Evolutionary conservation across 352 stramenopile species (phyloP).

Genomic region (Elongisporangium anandrum): DNA sequence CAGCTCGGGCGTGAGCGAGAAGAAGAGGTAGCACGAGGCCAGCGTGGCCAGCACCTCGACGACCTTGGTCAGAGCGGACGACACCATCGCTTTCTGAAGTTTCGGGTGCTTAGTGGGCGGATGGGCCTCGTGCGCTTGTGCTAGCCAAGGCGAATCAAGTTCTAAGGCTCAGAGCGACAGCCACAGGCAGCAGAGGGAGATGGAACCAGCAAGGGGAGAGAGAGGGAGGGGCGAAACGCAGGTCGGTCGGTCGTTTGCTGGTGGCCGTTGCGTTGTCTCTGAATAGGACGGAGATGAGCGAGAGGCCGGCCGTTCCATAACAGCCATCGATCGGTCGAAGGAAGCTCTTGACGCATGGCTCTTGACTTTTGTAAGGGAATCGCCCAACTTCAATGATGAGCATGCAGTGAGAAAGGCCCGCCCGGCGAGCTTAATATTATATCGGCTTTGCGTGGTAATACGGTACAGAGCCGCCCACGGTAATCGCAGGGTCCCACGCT

Average conservation of each 20-base stretch:
- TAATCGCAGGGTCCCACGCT: not conserved
- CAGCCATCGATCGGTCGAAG: not conserved
- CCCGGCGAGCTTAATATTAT: not conserved
- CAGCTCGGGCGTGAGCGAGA: constrained; percentile 35
- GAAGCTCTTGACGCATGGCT: not conserved
- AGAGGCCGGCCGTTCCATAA: not conserved
- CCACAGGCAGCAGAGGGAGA: not conserved
- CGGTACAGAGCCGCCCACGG: not conserved
- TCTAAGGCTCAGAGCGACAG: not conserved
- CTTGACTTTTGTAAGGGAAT: not conserved
- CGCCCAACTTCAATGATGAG: not conserved
- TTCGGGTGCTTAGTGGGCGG: not conserved
- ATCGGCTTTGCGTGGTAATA: not conserved
- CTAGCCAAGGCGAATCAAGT: not conserved
- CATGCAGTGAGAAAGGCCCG: too few species aligned
- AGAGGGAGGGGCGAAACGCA: not conserved
- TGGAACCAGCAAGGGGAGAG: not conserved
- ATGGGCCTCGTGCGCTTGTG: not conserved
- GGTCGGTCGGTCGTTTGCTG: not conserved
- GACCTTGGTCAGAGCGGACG: not conserved
- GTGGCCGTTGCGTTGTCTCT: not conserved
- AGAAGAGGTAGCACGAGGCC: constrained; percentile 40
- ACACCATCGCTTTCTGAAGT: not conserved
- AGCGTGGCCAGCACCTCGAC: constrained; percentile 19
- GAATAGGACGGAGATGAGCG: not conserved